Evolutionary conservation across 805 yeast genomes (phyloP).

Genomic region (Myxozyma sirexii): DNA sequence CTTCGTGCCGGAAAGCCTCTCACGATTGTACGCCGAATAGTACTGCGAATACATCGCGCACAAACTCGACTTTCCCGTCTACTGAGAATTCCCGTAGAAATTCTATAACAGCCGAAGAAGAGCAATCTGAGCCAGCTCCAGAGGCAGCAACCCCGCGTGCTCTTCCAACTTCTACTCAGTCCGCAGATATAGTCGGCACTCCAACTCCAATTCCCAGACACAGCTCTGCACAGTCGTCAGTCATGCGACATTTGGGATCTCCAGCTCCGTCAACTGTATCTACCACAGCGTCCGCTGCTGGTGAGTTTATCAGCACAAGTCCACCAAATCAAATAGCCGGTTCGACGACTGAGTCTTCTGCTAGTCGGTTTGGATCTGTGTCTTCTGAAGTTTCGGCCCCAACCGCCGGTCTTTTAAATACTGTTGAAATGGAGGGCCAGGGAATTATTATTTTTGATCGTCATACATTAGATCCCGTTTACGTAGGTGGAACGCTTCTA

Average conservation of each 20-base stretch:
- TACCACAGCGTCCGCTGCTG: not conserved
- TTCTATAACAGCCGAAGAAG: constrained; percentile 10
- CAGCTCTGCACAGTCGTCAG: not conserved
- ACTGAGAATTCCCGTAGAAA: constrained; percentile 7
- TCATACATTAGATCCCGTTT: constrained; percentile 61
- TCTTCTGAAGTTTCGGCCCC: not conserved
- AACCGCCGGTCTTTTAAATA: not conserved
- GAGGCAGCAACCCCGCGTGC: not conserved
- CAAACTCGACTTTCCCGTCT: constrained; percentile 6
- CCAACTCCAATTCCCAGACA: not conserved
- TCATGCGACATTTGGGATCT: not conserved
- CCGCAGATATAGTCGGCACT: not conserved
- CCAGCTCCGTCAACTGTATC: constrained; percentile 2
- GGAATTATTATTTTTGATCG: constrained; percentile 79
- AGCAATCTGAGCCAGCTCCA: not conserved
- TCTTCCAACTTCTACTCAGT: not conserved
- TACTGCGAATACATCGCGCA: constrained; percentile 13
- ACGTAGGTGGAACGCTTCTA: constrained; percentile 41
- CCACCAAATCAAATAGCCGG: not conserved
- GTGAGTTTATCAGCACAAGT: constrained; percentile 7
- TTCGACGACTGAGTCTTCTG: not conserved
- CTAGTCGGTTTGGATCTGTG: not conserved
- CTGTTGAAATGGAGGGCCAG: constrained; percentile 80
- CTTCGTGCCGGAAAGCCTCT: not conserved
- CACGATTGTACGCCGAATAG: constrained; percentile 11